Evolutionary conservation across 495 filamentous ascomycete species (phyloP).

Genomic region (Jackrogersella minutella): DNA sequence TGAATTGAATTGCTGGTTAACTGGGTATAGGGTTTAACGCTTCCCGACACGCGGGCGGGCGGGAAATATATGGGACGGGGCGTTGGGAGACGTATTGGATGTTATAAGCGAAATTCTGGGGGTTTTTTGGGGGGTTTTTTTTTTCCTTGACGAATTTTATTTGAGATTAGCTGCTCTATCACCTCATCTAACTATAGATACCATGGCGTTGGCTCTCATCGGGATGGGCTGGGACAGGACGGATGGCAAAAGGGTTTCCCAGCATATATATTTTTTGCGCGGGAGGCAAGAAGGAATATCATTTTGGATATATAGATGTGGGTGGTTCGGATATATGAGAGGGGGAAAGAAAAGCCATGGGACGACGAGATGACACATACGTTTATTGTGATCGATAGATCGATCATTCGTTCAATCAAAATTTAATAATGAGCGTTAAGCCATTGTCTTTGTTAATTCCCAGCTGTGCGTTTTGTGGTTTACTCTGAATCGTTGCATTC

Average conservation of each 20-base stretch:
- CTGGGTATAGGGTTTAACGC: too few relatives aligned
- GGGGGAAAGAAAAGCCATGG: neutral
- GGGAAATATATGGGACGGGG: too few relatives aligned
- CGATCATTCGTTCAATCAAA: constrained; percentile 23
- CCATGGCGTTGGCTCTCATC: constrained; percentile 15
- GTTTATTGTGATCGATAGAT: constrained; percentile 22
- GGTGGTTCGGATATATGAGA: neutral
- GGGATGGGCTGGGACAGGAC: neutral
- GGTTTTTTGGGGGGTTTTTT: too few relatives aligned
- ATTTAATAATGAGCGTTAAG: constrained; percentile 29
- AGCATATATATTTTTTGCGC: neutral
- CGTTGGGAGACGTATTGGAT: too few relatives aligned
- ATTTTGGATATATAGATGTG: neutral
- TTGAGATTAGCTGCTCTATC: too few relatives aligned
- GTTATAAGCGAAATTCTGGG: too few relatives aligned
- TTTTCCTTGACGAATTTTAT: neutral
- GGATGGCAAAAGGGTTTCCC: neutral
- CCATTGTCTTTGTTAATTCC: neutral
- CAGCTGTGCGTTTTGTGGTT: neutral
- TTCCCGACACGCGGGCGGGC: too few relatives aligned
- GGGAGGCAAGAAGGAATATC: neutral
- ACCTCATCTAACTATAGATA: constrained; percentile 19
- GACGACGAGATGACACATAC: constrained; percentile 20
- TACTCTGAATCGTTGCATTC: too few relatives aligned
- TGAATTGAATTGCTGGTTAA: too few relatives aligned